A percentile compares a stretch with the other conserved stretches of the same genome.
Evolutionary conservation across 495 filamentous ascomycete species (phyloP).

Genomic region (Trichoderma reesei): DNA sequence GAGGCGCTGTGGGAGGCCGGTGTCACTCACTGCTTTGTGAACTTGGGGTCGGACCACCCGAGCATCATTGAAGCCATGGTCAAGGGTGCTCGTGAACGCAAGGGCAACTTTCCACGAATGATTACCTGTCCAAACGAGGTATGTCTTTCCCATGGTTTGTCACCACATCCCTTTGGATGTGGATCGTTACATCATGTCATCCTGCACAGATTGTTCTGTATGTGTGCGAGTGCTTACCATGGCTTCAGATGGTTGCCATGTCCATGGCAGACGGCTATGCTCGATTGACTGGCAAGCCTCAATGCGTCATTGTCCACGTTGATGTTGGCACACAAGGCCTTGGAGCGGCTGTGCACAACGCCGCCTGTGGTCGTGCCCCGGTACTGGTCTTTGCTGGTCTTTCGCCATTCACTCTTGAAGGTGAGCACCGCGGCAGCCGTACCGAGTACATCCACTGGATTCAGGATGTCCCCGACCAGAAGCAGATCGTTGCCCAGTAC

Average conservation of each 20-base stretch:
- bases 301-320: constrained; percentile 91
- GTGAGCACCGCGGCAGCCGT: constrained; percentile 76
- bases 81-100: constrained; percentile 59
- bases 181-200: neutral
- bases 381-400: constrained; percentile 88
- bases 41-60: constrained; percentile 90
- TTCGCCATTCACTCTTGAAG: constrained; percentile 82
- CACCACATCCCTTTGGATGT: neutral
- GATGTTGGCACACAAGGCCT: constrained; percentile 90
- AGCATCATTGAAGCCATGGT: constrained; percentile 94
- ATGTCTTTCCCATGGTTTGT: constrained; percentile 16
- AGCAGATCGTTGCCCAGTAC: constrained; percentile 84
- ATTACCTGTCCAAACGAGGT: constrained; percentile 93
- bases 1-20: constrained; percentile 92
- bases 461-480: constrained; percentile 92
- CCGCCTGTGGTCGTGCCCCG: constrained; percentile 73
- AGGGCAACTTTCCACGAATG: constrained; percentile 67
- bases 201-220: neutral
- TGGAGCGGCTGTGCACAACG: constrained; percentile 87
- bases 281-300: constrained; percentile 71
- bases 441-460: constrained; percentile 99
- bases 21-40: constrained; percentile 84
- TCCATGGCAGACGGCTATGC: constrained; percentile 97
- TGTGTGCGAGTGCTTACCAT: neutral
- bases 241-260: constrained; percentile 79